Percentiles rank a stretch among this genome's conserved stretches.
Conservation (phyloP, 441 rosid species). For the Breynia disticha region DNA sequence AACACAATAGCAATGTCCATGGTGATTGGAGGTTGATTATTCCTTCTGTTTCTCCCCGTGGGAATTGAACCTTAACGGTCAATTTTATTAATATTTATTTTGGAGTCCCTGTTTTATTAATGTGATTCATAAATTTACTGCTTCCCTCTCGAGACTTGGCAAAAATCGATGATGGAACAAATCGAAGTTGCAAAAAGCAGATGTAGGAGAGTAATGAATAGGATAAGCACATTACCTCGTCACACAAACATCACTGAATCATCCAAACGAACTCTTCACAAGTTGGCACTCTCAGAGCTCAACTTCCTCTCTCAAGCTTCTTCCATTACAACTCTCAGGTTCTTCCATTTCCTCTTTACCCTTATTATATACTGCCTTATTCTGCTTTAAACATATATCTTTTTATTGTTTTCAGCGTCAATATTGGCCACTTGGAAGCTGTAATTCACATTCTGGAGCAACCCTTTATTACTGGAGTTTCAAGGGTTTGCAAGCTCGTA, state of each 20-base stretch:
- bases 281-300: constrained; percentile 64
- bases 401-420: constrained; percentile 33
- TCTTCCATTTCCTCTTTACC: constrained; percentile 1
- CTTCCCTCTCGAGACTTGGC: no score
- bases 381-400: background rate
- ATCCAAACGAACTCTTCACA: constrained; percentile 58
- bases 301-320: constrained; percentile 46
- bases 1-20: no score
- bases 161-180: constrained; percentile 21
- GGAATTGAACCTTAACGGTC: no score
- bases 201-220: constrained; percentile 37
- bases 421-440: constrained; percentile 81
- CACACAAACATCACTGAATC: constrained; percentile 30
- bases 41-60: no score
- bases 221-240: constrained; percentile 26
- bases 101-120: no score
- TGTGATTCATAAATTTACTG: no score
- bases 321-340: constrained; percentile 18
- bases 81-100: no score
- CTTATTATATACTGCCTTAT: background rate
- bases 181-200: constrained; percentile 38
- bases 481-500: constrained; percentile 70
- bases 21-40: no score
- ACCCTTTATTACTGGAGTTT: constrained; percentile 54
- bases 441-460: constrained; percentile 46